These are phyloP conservation scores for Synura sp. DNA, from an alignment of 352 stramenopile species.

Conservation along the genomic window DNA sequence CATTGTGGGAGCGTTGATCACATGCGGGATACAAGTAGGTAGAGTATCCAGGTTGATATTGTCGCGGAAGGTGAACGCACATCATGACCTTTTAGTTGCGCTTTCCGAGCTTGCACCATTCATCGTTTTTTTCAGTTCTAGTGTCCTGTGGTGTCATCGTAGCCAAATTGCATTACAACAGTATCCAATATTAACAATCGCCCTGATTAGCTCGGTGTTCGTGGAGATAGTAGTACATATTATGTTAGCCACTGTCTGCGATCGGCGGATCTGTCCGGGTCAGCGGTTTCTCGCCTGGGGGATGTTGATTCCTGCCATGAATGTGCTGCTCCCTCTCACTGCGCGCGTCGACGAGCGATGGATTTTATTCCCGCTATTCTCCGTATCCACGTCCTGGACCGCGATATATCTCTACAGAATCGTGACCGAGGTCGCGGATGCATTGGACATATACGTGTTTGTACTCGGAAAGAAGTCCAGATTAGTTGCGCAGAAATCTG, in stretches of 20 bases:
- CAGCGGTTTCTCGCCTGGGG: not conserved
- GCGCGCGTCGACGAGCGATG: not conserved
- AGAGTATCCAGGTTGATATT: too few relatives aligned
- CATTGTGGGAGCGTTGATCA: too few relatives aligned
- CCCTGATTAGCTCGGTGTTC: not conserved
- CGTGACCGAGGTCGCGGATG: not conserved
- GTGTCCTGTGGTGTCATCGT: not conserved
- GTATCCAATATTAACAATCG: not conserved
- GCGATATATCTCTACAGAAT: not conserved
- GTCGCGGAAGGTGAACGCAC: too few relatives aligned
- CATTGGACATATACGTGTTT: not conserved
- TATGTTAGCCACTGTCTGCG: not conserved
- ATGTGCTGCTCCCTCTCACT: not conserved
- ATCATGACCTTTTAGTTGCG: too few relatives aligned
- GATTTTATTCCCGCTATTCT: not conserved
- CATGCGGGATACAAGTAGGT: too few relatives aligned
- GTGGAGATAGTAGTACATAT: not conserved
- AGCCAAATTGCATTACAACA: not conserved
- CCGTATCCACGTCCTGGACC: not conserved
- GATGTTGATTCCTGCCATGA: not conserved
- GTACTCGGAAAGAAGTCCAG: not conserved
- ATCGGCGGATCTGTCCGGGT: not conserved
- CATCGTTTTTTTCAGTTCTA: not conserved
- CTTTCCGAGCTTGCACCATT: not conserved
- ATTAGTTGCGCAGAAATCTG: too few relatives aligned